Evolutionary conservation across 2,329 filamentous ascomycete species (phyloP), one percentile per base, ranked within the genome.

Genomic region (Ramularia endophylla): DNA sequence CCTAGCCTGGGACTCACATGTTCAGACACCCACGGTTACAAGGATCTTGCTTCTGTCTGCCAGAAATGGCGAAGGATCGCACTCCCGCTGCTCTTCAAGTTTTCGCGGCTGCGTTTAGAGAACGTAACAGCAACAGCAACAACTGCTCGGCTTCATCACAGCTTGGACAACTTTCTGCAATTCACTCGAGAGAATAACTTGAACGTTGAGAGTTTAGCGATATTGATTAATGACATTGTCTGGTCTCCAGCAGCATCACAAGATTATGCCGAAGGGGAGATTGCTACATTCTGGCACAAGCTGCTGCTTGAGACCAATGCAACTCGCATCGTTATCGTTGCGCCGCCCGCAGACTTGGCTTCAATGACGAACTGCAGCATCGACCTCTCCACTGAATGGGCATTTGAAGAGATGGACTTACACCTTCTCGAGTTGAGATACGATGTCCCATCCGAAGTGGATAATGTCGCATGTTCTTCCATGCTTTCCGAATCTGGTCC

Each of bases 281-380:
- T 53, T 15, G 55, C 52, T 8, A 44, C 42, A 1, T 46, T 68
- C 53, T 85, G 77, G 81, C 66, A 66, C 41, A 67, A 66, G 15
- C 47, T 84, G 2, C 75, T 85, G 35, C 59, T 65, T 5, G 58
- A 68, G 13, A 60, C 83, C 22, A 68, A 78, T 46, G 78, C 50
- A 11, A 28, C 11, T 15, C 75, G 6, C 46, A 67, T 71, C 2
- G 58, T 63, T 1, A 60, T 70, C 6, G 51, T 65, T 2, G 80
- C 81, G 0, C 75, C 81, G 5, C 80, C 82, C 0, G 67, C 72
- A 3, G 75, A 78, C 13, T 67, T 88, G 6, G 78, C 80, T 1
- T 71, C 71, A 0, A 65, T 86, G 36, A 64, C 83, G 4, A 75
- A 75, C 13, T 74, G 74, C 4, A 69, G 68, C 43, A 66, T 84